These are phyloP conservation scores for Umbelopsis sp. DNA, from an alignment of 192 early-diverging fungal species.

Conservation along the genomic window DNA sequence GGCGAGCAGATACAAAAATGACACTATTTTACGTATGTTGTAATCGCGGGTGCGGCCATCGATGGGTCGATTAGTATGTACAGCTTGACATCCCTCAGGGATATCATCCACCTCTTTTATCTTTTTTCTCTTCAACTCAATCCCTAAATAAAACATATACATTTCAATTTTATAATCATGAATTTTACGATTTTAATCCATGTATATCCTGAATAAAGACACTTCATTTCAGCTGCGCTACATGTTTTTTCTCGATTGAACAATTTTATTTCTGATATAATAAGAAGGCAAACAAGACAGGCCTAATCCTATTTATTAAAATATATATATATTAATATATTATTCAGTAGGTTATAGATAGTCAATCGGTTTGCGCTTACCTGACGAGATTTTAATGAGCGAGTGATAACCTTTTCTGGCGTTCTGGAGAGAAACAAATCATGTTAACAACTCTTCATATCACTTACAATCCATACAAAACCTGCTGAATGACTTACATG, in stretches of 20 bases:
- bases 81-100: not conserved
- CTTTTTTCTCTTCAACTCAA: not conserved
- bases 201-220: not conserved
- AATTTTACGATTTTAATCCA: too few species aligned
- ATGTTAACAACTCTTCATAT: not conserved
- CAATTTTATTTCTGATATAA: constrained; percentile 10
- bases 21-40: constrained; percentile 81
- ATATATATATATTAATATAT: too few species aligned
- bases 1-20: constrained; percentile 74
- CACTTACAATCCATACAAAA: not conserved
- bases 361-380: constrained; percentile 27
- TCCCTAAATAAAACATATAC: not conserved
- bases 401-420: constrained; percentile 80
- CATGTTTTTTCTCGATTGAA: not conserved
- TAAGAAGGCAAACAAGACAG: constrained; percentile 1
- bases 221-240: not conserved
- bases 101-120: not conserved
- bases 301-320: not conserved
- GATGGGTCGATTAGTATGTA: constrained; percentile 57
- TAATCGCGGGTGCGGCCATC: constrained; percentile 66
- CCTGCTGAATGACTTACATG: constrained; percentile 57
- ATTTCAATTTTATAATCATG: not conserved
- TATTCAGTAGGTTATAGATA: too few species aligned
- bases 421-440: constrained; percentile 53
- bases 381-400: constrained; percentile 80